A percentile compares a stretch with the other conserved stretches of the same genome.
These are phyloP conservation scores for Sideroxylon spinosum DNA, from an alignment of 179 eudicot species.

Conservation along the genomic window DNA sequence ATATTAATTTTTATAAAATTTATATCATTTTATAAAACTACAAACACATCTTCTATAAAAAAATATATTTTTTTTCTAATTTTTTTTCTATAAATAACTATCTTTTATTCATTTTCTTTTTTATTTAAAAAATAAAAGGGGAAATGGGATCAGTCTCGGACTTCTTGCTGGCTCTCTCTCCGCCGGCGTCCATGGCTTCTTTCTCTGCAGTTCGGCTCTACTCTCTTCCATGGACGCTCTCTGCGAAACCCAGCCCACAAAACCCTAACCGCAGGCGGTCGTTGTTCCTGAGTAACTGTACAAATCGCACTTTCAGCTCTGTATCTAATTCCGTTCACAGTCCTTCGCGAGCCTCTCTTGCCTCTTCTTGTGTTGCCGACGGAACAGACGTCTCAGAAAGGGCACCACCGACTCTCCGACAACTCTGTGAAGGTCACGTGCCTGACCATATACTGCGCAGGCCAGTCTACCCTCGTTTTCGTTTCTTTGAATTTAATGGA, in stretches of 20 bases:
- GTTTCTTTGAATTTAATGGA: background rate
- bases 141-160: background rate
- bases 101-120: too few species aligned
- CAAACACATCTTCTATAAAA: too few species aligned
- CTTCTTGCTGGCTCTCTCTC: background rate
- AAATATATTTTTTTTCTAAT: too few species aligned
- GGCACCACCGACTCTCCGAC: constrained; percentile 41
- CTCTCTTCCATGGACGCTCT: constrained; percentile 19
- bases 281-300: background rate
- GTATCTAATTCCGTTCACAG: constrained; percentile 11
- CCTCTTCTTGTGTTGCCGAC: constrained; percentile 9
- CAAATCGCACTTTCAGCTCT: background rate
- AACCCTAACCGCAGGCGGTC: constrained; percentile 20
- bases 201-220: constrained; percentile 26
- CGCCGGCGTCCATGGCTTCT: constrained; percentile 16
- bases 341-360: constrained; percentile 25
- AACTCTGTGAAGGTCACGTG: constrained; percentile 66
- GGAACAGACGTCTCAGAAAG: constrained; percentile 16
- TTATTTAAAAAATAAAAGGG: too few species aligned
- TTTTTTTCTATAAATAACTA: too few species aligned
- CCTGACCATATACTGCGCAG: constrained; percentile 67
- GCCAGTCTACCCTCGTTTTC: constrained; percentile 21
- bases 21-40: too few species aligned
- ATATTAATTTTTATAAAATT: too few species aligned
- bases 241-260: constrained; percentile 12